Base-by-base conservation (phyloP, 192 early-diverging fungal species). In the Oehlia diaphana region DNA sequence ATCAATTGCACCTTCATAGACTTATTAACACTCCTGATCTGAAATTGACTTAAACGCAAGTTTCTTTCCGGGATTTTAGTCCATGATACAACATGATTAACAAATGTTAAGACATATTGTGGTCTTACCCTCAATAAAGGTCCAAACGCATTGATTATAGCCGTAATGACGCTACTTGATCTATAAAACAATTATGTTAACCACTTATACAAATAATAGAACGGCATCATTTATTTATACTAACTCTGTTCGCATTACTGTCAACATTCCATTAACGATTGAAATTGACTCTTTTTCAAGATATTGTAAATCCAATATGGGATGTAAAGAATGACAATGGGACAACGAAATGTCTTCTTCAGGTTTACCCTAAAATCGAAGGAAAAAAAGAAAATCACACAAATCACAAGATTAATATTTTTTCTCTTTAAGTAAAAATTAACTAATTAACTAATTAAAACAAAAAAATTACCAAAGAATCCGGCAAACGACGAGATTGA, bases 281-380 rank as follows among this genome's bases (percentile, higher is more conserved):
- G 82, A 13, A 8, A 80, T 63, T 31, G 84, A 77, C 16, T 82
- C 80, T 63, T 83, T 69, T 33, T 83, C 80, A 13, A 85, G 31
- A 28, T 74, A 33, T 62, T 61, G 19, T 13, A 65, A 33, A n/a
- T 82, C 75, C 9, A 87, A 63, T 68, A 87, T 16, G 7, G 84
- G 78, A 70, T 87, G 86, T 62, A 77, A 74, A 4, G 84, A 63
- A 28, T 79, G 78, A 71, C 83, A 77, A 19, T 85, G 61, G 23
- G 79, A 77, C 10, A 87, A 37, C 37, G 82, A 85, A 49, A 82
- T 70, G 23, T 83, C 82, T 12, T 80, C 68, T 73, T 87, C 63
- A 4, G 67, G 73, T 21, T 50, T 63, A 49, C 53, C 67, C 79
- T 80, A 50, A 42, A 42, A 71, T 28, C 37, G 42, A 37, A 58